A percentile compares a stretch with the other conserved stretches of the same genome.
These are phyloP conservation scores for Solanum peruvianum DNA, from an alignment of 257 asterid species.

Conservation along the genomic window DNA sequence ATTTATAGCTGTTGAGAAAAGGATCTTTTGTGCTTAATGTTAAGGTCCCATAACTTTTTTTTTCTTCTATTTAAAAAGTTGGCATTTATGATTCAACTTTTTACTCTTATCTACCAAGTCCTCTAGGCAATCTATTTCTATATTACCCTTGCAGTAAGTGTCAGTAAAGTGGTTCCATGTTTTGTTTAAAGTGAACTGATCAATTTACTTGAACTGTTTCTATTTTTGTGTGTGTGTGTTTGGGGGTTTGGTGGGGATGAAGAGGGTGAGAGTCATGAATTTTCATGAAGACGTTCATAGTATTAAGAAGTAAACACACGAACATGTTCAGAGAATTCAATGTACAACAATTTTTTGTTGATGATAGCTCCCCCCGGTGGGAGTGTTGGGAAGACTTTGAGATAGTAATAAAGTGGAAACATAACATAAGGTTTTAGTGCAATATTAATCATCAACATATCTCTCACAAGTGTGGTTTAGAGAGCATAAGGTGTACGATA, in stretches of 20 bases:
- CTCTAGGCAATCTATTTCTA: background rate
- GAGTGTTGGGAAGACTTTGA: background rate
- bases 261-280: fast-evolving
- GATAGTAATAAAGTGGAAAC: background rate
- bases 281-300: fast-evolving
- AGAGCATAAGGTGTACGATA: too few species aligned
- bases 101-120: background rate
- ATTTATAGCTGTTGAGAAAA: constrained; percentile 43
- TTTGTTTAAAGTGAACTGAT: background rate
- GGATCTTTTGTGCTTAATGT: background rate
- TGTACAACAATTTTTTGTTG: background rate
- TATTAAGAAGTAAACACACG: too few species aligned
- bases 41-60: background rate
- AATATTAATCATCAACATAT: background rate
- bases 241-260: background rate
- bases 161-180: background rate
- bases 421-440: background rate
- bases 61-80: background rate
- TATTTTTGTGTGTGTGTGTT: background rate
- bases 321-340: too few species aligned
- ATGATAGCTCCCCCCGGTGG: background rate
- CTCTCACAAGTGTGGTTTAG: fast-evolving
- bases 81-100: constrained; percentile 31
- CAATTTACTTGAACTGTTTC: background rate
- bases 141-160: background rate